Evolutionary conservation across 768 basidiomycete genomes (phyloP), one percentile per base, ranked within the genome.

Genomic region (Phaeolepiota aurea): DNA sequence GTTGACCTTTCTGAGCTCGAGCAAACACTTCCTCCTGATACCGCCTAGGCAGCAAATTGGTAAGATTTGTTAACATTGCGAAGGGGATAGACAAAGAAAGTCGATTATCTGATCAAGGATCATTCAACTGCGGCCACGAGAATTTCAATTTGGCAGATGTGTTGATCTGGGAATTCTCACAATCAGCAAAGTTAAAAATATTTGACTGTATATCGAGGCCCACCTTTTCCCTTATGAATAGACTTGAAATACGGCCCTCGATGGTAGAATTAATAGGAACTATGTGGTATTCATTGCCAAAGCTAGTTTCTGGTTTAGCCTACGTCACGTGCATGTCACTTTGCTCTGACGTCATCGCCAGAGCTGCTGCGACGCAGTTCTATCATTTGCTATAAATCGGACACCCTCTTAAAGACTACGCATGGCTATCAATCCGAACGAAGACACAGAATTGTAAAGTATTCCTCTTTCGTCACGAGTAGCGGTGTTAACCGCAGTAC

Each of bases 391-490:
- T n/a, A n/a, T n/a, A n/a, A n/a, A n/a, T n/a, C n/a, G n/a, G n/a
- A n/a, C n/a, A n/a, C n/a, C n/a, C n/a, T n/a, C n/a, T n/a, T n/a
- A n/a, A n/a, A n/a, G n/a, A n/a, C n/a, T n/a, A n/a, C n/a, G n/a
- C n/a, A 82, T 85, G 82, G 64, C 81, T 4, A 61, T 84, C 40
- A 89, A 92, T 55, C 75, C 85, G 20, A 72, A 91, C 70, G 87
- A 94, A 68, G 92, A 97, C 59, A 94, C 92, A 2, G 92, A 97
- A 74, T 96, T 97, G 92, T 93, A 59, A 62, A 87, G 61, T 11
- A 15, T 19, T 12, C 20, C 5, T 4, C 22, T 15, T 18, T 23
- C 11, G 4, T 37, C 2, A 44, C 19, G 18, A 13, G 3, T 25
- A 18, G n/a, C 23, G 16, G 18, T 32, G 13, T 33, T 38, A 43